These are phyloP conservation scores for Penicillium chermesinum DNA, from an alignment of 495 filamentous ascomycete species.

Conservation along the genomic window DNA sequence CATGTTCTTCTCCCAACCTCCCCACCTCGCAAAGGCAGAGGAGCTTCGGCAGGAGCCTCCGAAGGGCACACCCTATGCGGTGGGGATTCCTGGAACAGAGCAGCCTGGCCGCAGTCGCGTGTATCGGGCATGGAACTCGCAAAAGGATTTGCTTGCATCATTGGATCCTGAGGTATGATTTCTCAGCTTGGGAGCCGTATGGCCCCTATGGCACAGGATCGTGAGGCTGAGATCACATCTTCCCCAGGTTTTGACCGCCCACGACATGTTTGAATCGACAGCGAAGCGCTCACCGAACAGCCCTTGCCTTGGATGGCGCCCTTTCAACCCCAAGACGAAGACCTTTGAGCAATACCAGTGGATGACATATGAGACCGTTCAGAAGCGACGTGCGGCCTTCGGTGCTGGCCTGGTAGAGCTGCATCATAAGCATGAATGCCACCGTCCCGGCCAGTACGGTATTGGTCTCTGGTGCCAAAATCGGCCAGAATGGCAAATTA, in stretches of 20 bases:
- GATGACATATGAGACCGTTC: conserved; percentile 77
- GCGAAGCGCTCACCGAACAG: conserved; percentile 55
- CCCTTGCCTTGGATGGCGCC: conserved; percentile 73
- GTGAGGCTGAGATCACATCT: neutral
- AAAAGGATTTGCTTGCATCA: conserved; percentile 65
- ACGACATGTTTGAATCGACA: conserved; percentile 76
- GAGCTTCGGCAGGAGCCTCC: conserved; percentile 41
- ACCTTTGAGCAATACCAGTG: conserved; percentile 75
- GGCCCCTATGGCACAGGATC: too few species aligned
- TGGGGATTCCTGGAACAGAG: conserved; percentile 70
- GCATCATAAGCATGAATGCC: conserved; percentile 63
- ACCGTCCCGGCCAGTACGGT: conserved; percentile 62
- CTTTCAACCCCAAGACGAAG: conserved; percentile 72
- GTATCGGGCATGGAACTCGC: conserved; percentile 78
- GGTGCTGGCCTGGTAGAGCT: conserved; percentile 83
- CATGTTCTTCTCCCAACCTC: conserved; percentile 42
- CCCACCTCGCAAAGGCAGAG: conserved; percentile 38
- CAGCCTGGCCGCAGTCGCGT: conserved; percentile 64
- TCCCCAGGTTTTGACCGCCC: conserved; percentile 62
- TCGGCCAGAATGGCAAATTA: conserved; percentile 94
- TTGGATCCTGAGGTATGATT: conserved; percentile 68
- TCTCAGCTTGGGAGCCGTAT: too few species aligned
- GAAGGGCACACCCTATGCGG: conserved; percentile 43
- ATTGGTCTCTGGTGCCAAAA: conserved; percentile 96
- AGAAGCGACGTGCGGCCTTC: conserved; percentile 73